Base-by-base conservation (phyloP, 208 protist genomes). In the Crithidia brevicula region DNA sequence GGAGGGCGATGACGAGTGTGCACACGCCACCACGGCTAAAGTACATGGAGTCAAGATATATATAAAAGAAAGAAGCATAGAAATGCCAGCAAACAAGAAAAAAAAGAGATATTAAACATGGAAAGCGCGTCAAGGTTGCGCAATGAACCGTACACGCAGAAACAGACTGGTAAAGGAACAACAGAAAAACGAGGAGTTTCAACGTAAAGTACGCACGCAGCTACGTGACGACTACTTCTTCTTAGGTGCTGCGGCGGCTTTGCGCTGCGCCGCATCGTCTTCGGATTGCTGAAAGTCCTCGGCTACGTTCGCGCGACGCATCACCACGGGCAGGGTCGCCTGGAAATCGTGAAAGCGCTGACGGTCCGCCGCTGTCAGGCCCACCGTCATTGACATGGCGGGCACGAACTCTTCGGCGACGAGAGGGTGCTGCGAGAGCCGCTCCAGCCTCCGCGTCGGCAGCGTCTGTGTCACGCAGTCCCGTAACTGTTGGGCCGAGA, bases 231-330 rank as follows among this genome's bases (percentile, higher is more conserved):
- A 63, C 59, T 65, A 45, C 45, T 53, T 64, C 45, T 65, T 65
- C 45, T 65, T 65, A 2, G 58, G 56, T 25, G 56, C 57, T 33
- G 56, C 22, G 18, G 42, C 33, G 8, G 49, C 46, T 57, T 62
- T 71, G 1, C 72, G 72, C 52, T 79, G 80, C 61, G 72, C 79
- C 10, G 72, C 73, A n/a, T 93, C 86, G 52, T 91, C 89, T 62
- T 93, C 88, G 1, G 82, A 58, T 28, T 61, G 61, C 62, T 87
- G 76, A 33, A 96, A 89, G 72, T 96, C 91, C 33, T 88, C 87
- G 11, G 57, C 62, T 4, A 77, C 68, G 72, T 90, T 89, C 23
- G 83, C 82, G 10, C 89, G 88, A n/a, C 87, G 85, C 63, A 91
- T 69, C 57, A 58, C 63, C 27, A 89, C 73, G 10, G 93, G 93